phyloP scores from a whole-genome alignment of 1,284 basidiomycete genomes.

The Cryptococcus jaspeensis region DNA sequence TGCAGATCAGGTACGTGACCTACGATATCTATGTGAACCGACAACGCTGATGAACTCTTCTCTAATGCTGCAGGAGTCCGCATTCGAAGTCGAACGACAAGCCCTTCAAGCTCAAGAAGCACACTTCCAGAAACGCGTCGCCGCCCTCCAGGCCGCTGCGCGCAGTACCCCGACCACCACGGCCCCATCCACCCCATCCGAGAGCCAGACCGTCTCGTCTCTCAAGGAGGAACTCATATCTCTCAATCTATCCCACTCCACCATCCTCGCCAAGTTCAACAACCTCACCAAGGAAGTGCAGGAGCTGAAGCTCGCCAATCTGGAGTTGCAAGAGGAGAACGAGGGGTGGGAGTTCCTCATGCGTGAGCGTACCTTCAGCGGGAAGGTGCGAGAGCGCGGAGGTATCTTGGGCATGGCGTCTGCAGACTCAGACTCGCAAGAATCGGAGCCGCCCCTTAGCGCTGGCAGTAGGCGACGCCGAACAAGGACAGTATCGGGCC shows the following conservation, averaged over 20 bases:
- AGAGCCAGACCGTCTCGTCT: slow-evolving; percentile 11
- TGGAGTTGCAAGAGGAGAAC: slow-evolving; percentile 69
- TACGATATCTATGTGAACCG: not conserved
- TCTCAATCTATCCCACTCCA: slow-evolving; percentile 35
- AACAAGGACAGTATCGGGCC: slow-evolving; percentile 43
- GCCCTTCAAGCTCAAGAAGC: slow-evolving; percentile 41
- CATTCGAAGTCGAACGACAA: slow-evolving; percentile 46
- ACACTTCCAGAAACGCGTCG: slow-evolving; percentile 37
- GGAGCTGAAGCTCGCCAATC: slow-evolving; percentile 36
- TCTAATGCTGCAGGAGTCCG: slow-evolving; percentile 31
- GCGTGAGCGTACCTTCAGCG: slow-evolving; percentile 80
- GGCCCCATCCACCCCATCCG: not conserved
- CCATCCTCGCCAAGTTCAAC: slow-evolving; percentile 39
- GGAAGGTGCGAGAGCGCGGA: slow-evolving; percentile 67
- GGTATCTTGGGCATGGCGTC: slow-evolving; percentile 16
- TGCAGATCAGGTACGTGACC: slow-evolving; percentile 39
- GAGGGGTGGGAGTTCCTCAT: slow-evolving; percentile 91
- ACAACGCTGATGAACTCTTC: not conserved
- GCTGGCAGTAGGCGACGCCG: slow-evolving; percentile 4
- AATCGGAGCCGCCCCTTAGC: slow-evolving; percentile 33
- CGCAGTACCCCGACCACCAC: slow-evolving; percentile 1
- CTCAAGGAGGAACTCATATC: slow-evolving; percentile 43
- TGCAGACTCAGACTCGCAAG: slow-evolving; percentile 53
- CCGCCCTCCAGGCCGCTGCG: slow-evolving; percentile 18
- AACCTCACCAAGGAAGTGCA: slow-evolving; percentile 37